A percentile compares a stretch with the other conserved stretches of the same genome.
Evolutionary conservation across 2,329 filamentous ascomycete genomes (phyloP).

Genomic region (Atkinsonella texensis): DNA sequence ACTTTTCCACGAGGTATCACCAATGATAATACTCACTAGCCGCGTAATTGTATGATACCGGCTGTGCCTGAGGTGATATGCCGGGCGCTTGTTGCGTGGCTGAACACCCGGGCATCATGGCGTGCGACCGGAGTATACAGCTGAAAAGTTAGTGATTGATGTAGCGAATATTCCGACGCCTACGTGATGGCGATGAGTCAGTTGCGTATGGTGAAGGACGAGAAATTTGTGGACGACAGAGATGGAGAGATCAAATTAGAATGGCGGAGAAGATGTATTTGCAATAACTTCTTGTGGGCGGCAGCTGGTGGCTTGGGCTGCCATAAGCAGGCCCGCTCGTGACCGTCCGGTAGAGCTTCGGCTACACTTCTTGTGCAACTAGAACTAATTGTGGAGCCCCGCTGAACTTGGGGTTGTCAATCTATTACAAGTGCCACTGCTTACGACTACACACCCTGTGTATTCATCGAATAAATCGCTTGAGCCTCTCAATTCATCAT

Average conservation of each 20-base stretch:
- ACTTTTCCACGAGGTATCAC: neutral
- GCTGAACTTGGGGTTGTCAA: no score
- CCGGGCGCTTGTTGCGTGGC: slow-evolving; percentile 27
- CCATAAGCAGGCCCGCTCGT: neutral
- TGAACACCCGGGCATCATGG: slow-evolving; percentile 27
- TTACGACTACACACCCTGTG: no score
- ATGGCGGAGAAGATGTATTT: neutral
- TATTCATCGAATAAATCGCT: no score
- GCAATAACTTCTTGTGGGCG: neutral
- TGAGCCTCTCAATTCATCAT: no score
- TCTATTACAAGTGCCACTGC: no score
- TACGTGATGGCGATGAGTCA: neutral
- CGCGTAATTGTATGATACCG: slow-evolving; percentile 26
- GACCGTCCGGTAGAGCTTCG: slow-evolving; percentile 1
- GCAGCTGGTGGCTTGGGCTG: neutral
- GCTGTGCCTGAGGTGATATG: slow-evolving; percentile 24
- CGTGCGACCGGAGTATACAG: slow-evolving; percentile 4
- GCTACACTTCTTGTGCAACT: neutral
- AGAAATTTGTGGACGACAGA: neutral
- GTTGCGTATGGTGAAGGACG: neutral
- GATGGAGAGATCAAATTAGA: neutral
- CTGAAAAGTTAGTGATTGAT: slow-evolving; percentile 7
- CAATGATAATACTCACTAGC: slow-evolving; percentile 20
- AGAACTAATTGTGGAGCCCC: neutral
- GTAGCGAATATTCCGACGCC: neutral